Evolutionary conservation across 352 stramenopile species (phyloP), one percentile per base, ranked within the genome.

Genomic region (Globisporangium viniferum): DNA sequence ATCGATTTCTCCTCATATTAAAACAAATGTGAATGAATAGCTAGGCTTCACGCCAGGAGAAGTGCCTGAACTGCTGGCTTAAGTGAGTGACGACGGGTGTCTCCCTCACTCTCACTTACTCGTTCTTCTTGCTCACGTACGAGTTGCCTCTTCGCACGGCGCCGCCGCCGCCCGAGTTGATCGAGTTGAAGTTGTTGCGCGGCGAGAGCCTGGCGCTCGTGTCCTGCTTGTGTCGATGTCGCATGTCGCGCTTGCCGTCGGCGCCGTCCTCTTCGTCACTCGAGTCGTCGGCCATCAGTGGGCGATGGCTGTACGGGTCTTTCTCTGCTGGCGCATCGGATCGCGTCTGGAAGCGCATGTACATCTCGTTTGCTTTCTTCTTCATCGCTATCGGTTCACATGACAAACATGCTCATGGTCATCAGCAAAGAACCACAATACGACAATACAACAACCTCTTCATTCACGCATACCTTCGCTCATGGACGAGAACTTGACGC

Each of bases 341-440:
- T 24, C 84, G 78, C 57, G 85, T 89, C 74, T 93, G 86, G 73
- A 93, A 94, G 56, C 81, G 86, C 74, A 89, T 75, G 71, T 94
- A 95, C 82, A 92, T 89, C 22, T 93, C 80, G 55, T 90, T 77
- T 68, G 90, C 90, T 68, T 91, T 91, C 71, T 72, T 80, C 68
- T 92, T 92, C 79, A 92, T 91, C 8, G 68, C 88, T 95, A 60
- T 22, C 65, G 18, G 3, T 44, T 54, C 24, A 64, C 18, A 57
- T 59, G 3, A 9, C 2, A 59, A 20, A 69, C 18, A 20, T 48
- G 15, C 61, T 12, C n/a, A 27, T 65, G 29, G 3, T 3, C 20
- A 57, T 6, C 18, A 20, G 44, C 22, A 60, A 12, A 59, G 14
- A 49, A 66, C 10, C 20, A 24, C 2, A 66, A 15, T 24, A 20